phyloP scores from a whole-genome alignment of 176 grass and related monocot genomes.

The Carex pumila region DNA sequence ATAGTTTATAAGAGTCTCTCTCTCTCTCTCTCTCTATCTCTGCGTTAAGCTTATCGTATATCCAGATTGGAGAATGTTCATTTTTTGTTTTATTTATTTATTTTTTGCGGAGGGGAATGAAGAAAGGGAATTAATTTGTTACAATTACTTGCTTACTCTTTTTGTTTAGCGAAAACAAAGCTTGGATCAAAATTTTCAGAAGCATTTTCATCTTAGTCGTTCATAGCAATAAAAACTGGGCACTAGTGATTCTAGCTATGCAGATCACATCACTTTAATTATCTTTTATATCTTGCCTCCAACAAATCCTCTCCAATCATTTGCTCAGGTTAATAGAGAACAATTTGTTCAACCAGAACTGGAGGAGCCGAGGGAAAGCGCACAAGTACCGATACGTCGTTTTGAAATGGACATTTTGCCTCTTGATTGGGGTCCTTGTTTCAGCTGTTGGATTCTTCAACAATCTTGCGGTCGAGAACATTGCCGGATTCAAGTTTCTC shows the following conservation, averaged over 20 bases:
- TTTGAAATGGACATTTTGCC: slow-evolving; percentile 89
- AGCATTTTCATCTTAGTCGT: not conserved
- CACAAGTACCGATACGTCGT: slow-evolving; percentile 60
- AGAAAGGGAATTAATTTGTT: not conserved
- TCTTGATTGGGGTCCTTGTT: slow-evolving; percentile 58
- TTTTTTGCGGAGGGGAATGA: not conserved
- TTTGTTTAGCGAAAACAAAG: not conserved
- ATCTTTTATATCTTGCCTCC: not conserved
- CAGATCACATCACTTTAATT: not conserved
- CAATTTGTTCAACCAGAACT: slow-evolving; percentile 89
- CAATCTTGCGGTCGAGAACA: slow-evolving; percentile 91
- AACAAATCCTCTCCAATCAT: not conserved
- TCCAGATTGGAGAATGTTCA: not conserved
- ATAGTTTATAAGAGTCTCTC: not conserved
- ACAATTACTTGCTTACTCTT: not conserved
- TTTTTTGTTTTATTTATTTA: not conserved
- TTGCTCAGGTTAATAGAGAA: slow-evolving; percentile 70
- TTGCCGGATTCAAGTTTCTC: slow-evolving; percentile 61
- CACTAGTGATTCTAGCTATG: not conserved
- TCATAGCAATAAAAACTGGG: no score
- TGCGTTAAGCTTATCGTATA: not conserved
- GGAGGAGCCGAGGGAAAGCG: slow-evolving; percentile 50
- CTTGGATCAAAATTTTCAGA: not conserved
- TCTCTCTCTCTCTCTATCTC: not conserved
- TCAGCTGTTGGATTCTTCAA: slow-evolving; percentile 67